These are phyloP conservation scores for Plectranthus barbatus DNA, from an alignment of 257 asterid species.

Conservation along the genomic window DNA sequence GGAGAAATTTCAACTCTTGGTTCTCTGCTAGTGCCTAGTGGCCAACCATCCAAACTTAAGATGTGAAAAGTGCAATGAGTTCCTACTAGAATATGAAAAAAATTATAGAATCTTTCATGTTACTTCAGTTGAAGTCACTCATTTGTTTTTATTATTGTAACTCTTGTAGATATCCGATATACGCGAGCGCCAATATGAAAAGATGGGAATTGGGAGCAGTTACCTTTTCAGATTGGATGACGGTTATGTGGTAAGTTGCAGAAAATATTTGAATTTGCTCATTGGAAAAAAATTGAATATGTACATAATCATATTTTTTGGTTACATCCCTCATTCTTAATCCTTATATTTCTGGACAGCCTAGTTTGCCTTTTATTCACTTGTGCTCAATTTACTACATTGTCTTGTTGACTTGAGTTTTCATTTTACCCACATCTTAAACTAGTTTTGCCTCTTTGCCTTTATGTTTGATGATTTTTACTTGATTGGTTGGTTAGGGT, in stretches of 20 bases:
- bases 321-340: neutral
- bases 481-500: neutral
- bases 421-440: neutral
- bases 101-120: neutral
- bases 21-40: neutral
- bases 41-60: neutral
- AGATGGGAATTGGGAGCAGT: slow-evolving; percentile 98
- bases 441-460: slow-evolving; percentile 3
- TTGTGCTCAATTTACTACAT: neutral
- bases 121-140: neutral
- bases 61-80: neutral
- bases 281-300: neutral
- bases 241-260: slow-evolving; percentile 84
- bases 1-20: neutral
- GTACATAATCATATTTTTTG: neutral
- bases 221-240: slow-evolving; percentile 98
- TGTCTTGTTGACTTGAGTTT: neutral
- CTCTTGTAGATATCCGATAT: slow-evolving; percentile 74
- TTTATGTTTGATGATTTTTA: neutral
- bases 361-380: too few species aligned
- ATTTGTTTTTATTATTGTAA: neutral
- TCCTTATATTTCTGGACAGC: neutral
- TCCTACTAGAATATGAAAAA: neutral
- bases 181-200: slow-evolving; percentile 83
- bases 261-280: neutral